Conservation (phyloP, 2,329 filamentous ascomycete genomes). For the Aspergillus ustus region DNA sequence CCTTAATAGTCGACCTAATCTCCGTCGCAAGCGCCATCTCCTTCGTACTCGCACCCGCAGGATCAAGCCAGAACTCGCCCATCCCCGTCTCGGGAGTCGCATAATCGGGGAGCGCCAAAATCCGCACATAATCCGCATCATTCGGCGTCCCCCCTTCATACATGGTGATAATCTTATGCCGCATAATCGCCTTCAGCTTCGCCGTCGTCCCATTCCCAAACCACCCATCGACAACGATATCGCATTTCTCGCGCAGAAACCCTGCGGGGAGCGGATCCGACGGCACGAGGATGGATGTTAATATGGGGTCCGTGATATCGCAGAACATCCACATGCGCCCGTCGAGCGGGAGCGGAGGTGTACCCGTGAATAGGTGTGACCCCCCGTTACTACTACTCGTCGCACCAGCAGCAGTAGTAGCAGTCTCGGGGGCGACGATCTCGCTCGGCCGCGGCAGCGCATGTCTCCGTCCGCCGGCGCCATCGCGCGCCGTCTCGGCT, state of each 20-base stretch:
- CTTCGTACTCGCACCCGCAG: conserved; percentile 24
- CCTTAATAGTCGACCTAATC: conserved; percentile 40
- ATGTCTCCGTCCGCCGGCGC: conserved; percentile 31
- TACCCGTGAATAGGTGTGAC: conserved; percentile 80
- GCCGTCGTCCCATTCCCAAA: conserved; percentile 79
- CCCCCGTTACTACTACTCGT: conserved; percentile 15
- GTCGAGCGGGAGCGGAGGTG: conserved; percentile 69
- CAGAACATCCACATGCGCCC: conserved; percentile 94
- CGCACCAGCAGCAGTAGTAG: too few species aligned
- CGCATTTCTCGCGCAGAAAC: conserved; percentile 63
- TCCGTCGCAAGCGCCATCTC: conserved; percentile 42
- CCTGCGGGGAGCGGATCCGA: conserved; percentile 55
- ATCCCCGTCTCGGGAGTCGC: conserved; percentile 29
- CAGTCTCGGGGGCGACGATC: conserved; percentile 12
- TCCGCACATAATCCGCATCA: conserved; percentile 41
- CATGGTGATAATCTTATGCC: conserved; percentile 76
- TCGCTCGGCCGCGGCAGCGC: conserved; percentile 30
- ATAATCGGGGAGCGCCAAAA: conserved; percentile 46
- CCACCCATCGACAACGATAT: conserved; percentile 74
- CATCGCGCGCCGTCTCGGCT: conserved; percentile 31
- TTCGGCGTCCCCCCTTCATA: conserved; percentile 45
- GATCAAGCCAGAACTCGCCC: conserved; percentile 32
- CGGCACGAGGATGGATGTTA: conserved; percentile 68
- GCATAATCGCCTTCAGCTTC: conserved; percentile 86
- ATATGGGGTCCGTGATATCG: conserved; percentile 81